phyloP scores from a whole-genome alignment of 2,329 filamentous ascomycete genomes.

The Stemphylium vesicarium region DNA sequence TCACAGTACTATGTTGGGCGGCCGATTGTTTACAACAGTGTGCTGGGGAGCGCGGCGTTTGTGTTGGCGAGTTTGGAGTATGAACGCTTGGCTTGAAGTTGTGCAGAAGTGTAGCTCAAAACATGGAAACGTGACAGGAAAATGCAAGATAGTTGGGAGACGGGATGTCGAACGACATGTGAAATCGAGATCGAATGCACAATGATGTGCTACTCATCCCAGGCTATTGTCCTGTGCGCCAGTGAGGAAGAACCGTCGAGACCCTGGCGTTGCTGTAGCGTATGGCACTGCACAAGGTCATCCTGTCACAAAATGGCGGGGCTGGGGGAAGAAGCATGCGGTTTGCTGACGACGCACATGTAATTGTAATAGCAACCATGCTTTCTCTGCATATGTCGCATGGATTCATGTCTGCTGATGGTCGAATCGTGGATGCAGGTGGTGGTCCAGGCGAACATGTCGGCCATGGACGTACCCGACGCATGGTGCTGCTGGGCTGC shows the following conservation, averaged over 20 bases:
- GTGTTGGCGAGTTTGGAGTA: constrained; percentile 32
- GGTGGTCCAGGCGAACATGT: not conserved
- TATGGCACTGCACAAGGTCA: not conserved
- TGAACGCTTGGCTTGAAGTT: constrained; percentile 11
- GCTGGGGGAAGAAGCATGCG: not conserved
- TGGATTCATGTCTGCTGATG: not conserved
- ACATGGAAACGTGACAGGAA: too few species aligned
- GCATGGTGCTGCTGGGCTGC: constrained; percentile 2
- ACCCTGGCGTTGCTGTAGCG: not conserved
- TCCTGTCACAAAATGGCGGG: constrained; percentile 4
- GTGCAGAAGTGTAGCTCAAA: too few species aligned
- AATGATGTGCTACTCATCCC: too few species aligned
- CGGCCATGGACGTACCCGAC: constrained; percentile 11
- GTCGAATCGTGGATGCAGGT: constrained; percentile 2
- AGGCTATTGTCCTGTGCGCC: too few species aligned
- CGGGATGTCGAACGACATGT: too few species aligned
- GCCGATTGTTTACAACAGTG: constrained; percentile 39
- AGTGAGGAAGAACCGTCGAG: too few species aligned
- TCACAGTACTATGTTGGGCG: constrained; percentile 52
- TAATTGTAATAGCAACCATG: constrained; percentile 3
- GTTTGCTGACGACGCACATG: not conserved
- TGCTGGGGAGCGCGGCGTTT: constrained; percentile 31
- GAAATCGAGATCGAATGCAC: too few species aligned
- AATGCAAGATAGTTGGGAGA: too few species aligned
- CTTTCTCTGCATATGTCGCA: not conserved